Evolutionary conservation across 345 rosid genomes (phyloP).

Genomic region (Dipteronia dyeriana): DNA sequence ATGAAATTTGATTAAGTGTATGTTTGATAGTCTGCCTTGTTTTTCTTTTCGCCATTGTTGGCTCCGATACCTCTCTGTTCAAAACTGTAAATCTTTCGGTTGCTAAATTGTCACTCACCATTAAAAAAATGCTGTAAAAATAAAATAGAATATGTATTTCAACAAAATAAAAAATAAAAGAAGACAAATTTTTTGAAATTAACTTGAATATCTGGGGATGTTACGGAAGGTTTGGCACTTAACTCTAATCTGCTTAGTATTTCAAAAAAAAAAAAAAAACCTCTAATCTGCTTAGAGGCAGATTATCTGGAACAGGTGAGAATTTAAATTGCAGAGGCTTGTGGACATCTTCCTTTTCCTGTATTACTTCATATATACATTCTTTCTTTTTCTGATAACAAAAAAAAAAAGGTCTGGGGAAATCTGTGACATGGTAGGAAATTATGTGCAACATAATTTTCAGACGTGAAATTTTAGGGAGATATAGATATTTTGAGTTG

Average conservation of each 20-base stretch:
- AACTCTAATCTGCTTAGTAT: neutral
- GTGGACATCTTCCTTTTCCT: neutral
- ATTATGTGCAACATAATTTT: neutral
- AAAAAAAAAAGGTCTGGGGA: neutral
- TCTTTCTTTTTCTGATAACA: no score
- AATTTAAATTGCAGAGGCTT: neutral
- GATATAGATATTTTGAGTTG: neutral
- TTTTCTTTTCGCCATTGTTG: neutral
- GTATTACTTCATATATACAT: no score
- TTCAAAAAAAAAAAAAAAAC: no score
- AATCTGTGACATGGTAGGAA: neutral
- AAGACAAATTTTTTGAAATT: neutral
- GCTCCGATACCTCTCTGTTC: neutral
- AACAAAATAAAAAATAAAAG: neutral
- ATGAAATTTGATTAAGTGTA: slow-evolving; percentile 9
- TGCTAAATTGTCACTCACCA: neutral
- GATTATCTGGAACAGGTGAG: neutral
- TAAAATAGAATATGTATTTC: neutral
- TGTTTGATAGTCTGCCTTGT: neutral
- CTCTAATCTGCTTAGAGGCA: neutral
- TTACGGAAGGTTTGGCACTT: neutral
- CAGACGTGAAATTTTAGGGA: neutral
- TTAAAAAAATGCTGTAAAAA: neutral
- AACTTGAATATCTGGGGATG: neutral
- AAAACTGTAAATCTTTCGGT: neutral